Evolutionary conservation across 768 basidiomycete species (phyloP), one percentile per base, ranked within the genome.

Genomic region (Pleurotus citrinopileatus): DNA sequence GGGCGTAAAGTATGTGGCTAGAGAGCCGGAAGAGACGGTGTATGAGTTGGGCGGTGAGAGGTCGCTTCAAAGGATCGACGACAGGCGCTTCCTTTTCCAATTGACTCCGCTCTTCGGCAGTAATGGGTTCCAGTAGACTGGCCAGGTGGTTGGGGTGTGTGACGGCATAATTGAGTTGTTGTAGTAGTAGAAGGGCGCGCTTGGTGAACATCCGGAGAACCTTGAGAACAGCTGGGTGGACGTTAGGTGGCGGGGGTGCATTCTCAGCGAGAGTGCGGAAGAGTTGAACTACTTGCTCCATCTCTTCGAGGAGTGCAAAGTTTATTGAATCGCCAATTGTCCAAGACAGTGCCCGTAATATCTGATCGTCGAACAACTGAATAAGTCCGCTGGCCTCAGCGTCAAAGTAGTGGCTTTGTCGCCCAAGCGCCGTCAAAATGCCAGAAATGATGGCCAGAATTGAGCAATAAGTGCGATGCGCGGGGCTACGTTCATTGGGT

Each of bases 121-220:
- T 87, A 12, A 90, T 76, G 4, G 92, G 87, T 55, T 95, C 91
- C 60, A 95, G 74, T 23, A 91, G 74, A 59, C 86, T 86, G 1
- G 87, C 84, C 10, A 97, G 78, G 61, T 94, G 87, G 62, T 94
- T 90, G 5, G 94, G 94, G 67, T 98, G 94, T 0, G 91, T 87
- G 43, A 96, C 76, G 0, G 91, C 89, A 59, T 94, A 94, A 67
- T 94, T 94, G 57, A 97, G 70, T 59, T 94, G 89, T 63, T 94
- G 92, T 1, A 97, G 75, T 22, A 96, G 80, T 27, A 83, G 73
- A 17, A 94, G 69, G 0, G 87, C 84, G 56, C 82, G 83, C 0
- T 74, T 74, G 2, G 84, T 81, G 66, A 91, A 94, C 15, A 81
- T 82, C 0, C 77, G 76, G 38, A 94, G 75, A 4, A 92, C 81